Evolutionary conservation across 2,329 filamentous ascomycete species (phyloP), one percentile per base, ranked within the genome.

Genomic region (Colletotrichum viniferum): DNA sequence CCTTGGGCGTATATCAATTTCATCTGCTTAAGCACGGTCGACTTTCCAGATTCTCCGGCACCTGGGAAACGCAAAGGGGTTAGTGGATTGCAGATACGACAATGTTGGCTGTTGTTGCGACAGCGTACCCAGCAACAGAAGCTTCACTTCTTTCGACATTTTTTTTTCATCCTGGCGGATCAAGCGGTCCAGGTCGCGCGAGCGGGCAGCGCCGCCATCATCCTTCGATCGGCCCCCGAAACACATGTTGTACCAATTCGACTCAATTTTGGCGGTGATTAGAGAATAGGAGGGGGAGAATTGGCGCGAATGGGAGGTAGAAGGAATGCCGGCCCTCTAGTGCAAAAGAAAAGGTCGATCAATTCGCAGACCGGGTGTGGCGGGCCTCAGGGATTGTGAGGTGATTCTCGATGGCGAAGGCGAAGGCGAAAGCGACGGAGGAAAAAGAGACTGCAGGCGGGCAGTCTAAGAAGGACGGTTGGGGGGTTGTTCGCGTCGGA

Each of bases 1-100:
- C 97, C 96, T 84, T 96, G 93, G 16, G 95, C 93, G 84, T 98
- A 97, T 80, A 99, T 98, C 85, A 99, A 93, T 84, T 96, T 96
- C 97, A 99, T 98, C 89, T 98, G 96, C 88, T 98, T 98, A 78
- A 98, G 91, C 75, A 98, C 96, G 2, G 96, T 98, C 10, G 96
- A 98, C 86, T 98, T 98, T 78, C 96, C 85, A 61, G 85, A 97
- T 86, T 98, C 96, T 82, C 96, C 96, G 81, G 96, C 96, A 84
- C 96, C 96, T 98, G 79, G 78, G 78, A 52, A 43, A 66, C 9
- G n/a, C 24, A 48, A 18, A 30, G 52, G 56, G 70, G 67, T 58
- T 65, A 76, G 64, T 58, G 61, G 36, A 65, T 26, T 36, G 63
- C 28, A 18, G 26, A 24, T 18, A 66, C 43, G 48, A 74, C 56